These are phyloP conservation scores for Phylloporus sp. DNA, from an alignment of 1,284 basidiomycete species.

Conservation along the genomic window DNA sequence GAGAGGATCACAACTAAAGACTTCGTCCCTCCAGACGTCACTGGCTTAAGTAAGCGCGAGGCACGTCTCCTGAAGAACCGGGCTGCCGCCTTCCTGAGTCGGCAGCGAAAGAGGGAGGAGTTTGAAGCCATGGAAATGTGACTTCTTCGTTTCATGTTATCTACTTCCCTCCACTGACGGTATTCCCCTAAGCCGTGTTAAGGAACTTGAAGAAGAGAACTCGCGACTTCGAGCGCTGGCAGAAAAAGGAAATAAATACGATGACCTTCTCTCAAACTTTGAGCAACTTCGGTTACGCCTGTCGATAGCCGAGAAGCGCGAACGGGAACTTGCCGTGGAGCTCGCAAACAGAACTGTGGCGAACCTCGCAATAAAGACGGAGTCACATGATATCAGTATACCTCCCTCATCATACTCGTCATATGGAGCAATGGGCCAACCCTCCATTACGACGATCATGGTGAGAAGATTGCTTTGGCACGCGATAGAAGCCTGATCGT, in stretches of 20 bases:
- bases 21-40: conserved; percentile 87
- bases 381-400: conserved; percentile 50
- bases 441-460: conserved; percentile 71
- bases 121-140: conserved; percentile 90
- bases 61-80: conserved; percentile 91
- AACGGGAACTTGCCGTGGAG: conserved; percentile 63
- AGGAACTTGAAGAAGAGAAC: conserved; percentile 78
- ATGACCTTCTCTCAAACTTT: conserved; percentile 58
- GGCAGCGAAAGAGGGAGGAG: conserved; percentile 91
- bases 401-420: conserved; percentile 46
- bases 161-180: conserved; percentile 16
- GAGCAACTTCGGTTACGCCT: conserved; percentile 68
- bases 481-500: conserved; percentile 26
- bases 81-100: conserved; percentile 87
- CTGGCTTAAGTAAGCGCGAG: conserved; percentile 87
- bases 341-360: conserved; percentile 48
- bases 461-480: conserved; percentile 44
- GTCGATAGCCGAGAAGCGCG: conserved; percentile 65
- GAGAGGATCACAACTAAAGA: conserved; percentile 79
- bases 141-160: conserved; percentile 31
- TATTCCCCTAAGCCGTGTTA: conserved; percentile 37
- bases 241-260: conserved; percentile 40
- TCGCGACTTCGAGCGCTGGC: conserved; percentile 64
- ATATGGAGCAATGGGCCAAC: conserved; percentile 48
- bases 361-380: conserved; percentile 54